Evolutionary conservation across 2,329 filamentous ascomycete species (phyloP).

Genomic region (Lomentospora prolificans): DNA sequence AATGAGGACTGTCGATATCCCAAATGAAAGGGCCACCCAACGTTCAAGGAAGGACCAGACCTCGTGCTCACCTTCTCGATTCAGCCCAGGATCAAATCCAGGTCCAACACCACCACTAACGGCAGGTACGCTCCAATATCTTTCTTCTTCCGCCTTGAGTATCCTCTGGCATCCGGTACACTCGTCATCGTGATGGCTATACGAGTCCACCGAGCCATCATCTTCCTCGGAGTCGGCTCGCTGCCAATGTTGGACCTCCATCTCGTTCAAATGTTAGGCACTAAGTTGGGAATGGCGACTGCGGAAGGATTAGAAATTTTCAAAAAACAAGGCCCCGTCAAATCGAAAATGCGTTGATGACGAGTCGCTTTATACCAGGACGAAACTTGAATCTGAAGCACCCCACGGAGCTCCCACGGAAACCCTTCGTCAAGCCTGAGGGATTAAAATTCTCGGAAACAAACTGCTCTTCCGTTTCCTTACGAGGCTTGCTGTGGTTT

Average conservation of each 20-base stretch:
- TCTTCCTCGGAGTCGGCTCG: neutral
- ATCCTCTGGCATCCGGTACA: slow-evolving; percentile 6
- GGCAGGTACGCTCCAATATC: neutral
- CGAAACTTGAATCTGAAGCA: neutral
- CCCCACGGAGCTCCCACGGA: neutral
- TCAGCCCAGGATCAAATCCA: neutral
- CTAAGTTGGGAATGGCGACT: neutral
- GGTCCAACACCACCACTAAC: neutral
- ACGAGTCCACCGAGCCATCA: neutral
- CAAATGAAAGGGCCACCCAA: neutral
- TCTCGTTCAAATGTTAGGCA: neutral
- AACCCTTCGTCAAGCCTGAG: neutral
- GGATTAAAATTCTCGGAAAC: neutral
- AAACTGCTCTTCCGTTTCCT: neutral
- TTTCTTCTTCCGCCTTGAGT: slow-evolving; percentile 6
- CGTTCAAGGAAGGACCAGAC: neutral
- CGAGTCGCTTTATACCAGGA: neutral
- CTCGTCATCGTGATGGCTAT: neutral
- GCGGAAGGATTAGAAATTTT: too few species aligned
- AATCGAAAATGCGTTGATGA: neutral
- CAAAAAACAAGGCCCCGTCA: neutral
- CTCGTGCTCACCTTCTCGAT: slow-evolving; percentile 7
- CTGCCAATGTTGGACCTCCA: slow-evolving; percentile 3
- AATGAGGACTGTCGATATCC: neutral
- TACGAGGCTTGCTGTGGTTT: too few species aligned